Evolutionary conservation across 306 rosid species (phyloP).

Genomic region (Cucurbita argyrosperma): DNA sequence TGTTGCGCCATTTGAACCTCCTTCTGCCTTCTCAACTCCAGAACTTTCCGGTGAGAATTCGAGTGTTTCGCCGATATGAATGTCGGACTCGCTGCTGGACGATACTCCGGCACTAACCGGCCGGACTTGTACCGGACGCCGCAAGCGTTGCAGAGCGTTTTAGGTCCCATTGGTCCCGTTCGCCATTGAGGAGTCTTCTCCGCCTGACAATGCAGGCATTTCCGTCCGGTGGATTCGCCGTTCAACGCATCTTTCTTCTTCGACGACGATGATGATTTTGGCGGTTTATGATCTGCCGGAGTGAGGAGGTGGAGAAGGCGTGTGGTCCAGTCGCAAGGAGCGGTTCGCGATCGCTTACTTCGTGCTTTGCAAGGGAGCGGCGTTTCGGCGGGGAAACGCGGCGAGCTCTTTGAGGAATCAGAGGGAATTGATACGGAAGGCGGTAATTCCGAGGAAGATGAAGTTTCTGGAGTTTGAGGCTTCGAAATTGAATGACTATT

Average conservation of each 20-base stretch:
- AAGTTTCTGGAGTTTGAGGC: slow-evolving; percentile 61
- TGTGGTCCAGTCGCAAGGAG: slow-evolving; percentile 94
- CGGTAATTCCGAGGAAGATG: slow-evolving; percentile 60
- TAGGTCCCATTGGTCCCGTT: slow-evolving; percentile 68
- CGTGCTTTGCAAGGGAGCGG: slow-evolving; percentile 89
- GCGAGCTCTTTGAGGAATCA: slow-evolving; percentile 24
- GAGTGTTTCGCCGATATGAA: slow-evolving; percentile 45
- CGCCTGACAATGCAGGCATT: slow-evolving; percentile 48
- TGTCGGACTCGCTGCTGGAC: slow-evolving; percentile 66
- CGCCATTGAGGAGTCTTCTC: slow-evolving; percentile 76
- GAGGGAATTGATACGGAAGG: not conserved
- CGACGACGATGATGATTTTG: not conserved
- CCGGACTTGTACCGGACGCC: slow-evolving; percentile 65
- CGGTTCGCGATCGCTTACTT: slow-evolving; percentile 91
- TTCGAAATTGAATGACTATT: slow-evolving; percentile 16
- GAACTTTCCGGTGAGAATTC: slow-evolving; percentile 56
- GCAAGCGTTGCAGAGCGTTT: slow-evolving; percentile 58
- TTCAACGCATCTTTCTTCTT: slow-evolving; percentile 14
- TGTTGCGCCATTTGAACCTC: slow-evolving; percentile 26
- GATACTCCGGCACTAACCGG: slow-evolving; percentile 48
- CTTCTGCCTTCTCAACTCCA: slow-evolving; percentile 56
- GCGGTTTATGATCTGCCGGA: slow-evolving; percentile 11
- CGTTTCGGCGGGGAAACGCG: slow-evolving; percentile 48
- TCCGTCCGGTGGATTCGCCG: slow-evolving; percentile 24
- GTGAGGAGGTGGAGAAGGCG: slow-evolving; percentile 59